Conservation (phyloP, 768 basidiomycete genomes). For the Peribolospora baueri region DNA sequence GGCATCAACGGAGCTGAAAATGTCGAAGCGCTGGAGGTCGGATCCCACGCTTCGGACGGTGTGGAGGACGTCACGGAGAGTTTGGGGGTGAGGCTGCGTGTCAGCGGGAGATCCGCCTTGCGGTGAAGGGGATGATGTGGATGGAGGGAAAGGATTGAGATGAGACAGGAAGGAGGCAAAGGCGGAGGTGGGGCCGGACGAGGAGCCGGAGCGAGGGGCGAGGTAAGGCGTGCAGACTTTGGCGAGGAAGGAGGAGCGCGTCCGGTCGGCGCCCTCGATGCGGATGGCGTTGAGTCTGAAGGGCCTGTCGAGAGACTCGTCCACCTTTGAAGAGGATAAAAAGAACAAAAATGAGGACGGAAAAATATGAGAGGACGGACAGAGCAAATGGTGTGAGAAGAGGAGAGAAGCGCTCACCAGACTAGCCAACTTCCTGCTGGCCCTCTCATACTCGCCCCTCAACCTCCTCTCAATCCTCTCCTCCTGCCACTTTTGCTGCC, state of each 20-base stretch:
- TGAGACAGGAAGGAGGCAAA: conserved; percentile 9
- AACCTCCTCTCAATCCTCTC: conserved; percentile 44
- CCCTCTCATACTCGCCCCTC: conserved; percentile 52
- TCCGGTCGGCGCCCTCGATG: conserved; percentile 48
- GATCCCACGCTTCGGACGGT: conserved; percentile 42
- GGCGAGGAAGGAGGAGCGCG: conserved; percentile 57
- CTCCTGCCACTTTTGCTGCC: conserved; percentile 44
- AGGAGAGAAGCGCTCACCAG: conserved; percentile 26
- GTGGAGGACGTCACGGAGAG: conserved; percentile 42
- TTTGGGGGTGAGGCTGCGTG: conserved; percentile 18
- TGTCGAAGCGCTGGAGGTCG: conserved; percentile 43
- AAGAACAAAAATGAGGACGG: neutral
- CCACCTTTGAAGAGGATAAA: conserved; percentile 27
- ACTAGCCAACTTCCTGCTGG: conserved; percentile 36
- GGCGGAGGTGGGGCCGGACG: neutral
- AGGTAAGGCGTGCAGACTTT: conserved; percentile 49
- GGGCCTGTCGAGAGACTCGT: conserved; percentile 39
- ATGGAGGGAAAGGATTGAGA: conserved; percentile 7
- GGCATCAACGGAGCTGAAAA: conserved; percentile 46
- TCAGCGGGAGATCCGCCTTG: conserved; percentile 9
- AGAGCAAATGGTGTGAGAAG: neutral
- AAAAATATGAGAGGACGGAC: neutral
- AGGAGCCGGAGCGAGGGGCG: conserved; percentile 2
- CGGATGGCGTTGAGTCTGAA: conserved; percentile 51
- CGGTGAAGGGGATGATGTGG: conserved; percentile 11